Evolutionary conservation across 805 yeast genomes (phyloP), one percentile per base, ranked within the genome.

Genomic region (Candida pini): DNA sequence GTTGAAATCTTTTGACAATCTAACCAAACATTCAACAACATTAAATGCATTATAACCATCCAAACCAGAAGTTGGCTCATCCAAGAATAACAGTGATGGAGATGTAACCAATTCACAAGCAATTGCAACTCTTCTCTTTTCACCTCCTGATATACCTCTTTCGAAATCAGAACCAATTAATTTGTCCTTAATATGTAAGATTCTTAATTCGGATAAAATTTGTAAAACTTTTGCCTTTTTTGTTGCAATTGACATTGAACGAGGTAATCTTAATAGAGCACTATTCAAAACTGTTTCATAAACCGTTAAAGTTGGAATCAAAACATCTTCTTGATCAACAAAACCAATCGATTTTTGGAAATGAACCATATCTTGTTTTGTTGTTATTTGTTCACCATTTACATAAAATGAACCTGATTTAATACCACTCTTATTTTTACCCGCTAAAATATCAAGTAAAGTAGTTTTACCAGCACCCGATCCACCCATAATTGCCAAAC

Each of bases 391-490:
- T 40, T 73, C 72, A 3, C 97, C 97, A 56, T 92, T 92, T 16
- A 88, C 74, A 46, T 68, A 74, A 9, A 90, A 73, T 2, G 63
- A 53, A n/a, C 96, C 97, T 1, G 64, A 47, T 8, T 76, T 69
- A 1, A 45, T 42, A 2, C 98, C 98, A 22, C 78, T 70, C 53
- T 90, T 92, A 53, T 78, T 74, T 54, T 90, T 92, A 30, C 81
- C 83, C 0, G 97, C 97, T 36, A 92, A 64, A 39, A 92, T 88
- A 53, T 92, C 98, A 33, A 92, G 64, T 28, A 92, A 62, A 0
- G 98, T 90, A 1, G 98, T 90, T 55, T 92, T 92, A 34, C 98
- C 98, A 10, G 98, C 97, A 32, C 98, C 98, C 0, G 97, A 89
- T 1, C 97, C 97, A 28, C 98, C 98, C 95, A 92, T 86, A 27